Evolutionary conservation across 495 filamentous ascomycete species (phyloP), one percentile per base, ranked within the genome.

Genomic region (Aspergillus panamensis): DNA sequence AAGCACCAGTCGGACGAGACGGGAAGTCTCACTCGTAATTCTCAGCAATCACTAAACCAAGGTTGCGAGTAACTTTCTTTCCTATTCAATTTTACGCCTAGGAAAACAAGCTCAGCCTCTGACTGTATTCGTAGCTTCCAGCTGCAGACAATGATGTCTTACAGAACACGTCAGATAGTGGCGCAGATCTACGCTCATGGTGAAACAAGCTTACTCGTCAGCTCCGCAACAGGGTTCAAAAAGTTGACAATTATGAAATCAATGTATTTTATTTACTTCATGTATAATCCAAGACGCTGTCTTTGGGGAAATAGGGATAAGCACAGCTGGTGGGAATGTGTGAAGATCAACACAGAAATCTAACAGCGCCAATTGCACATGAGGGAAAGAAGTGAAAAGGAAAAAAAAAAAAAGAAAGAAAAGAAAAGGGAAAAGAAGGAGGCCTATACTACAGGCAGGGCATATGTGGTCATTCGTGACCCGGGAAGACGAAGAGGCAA

Each of bases 281-380:
- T 9, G 17, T 19, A 49, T 49, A 20, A 21, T 49, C 29, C 47
- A 49, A 49, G 29, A 19, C 8, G 42, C 42, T 17, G 42, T 45
- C 42, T 45, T 45, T 48, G 20, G n/a, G 6, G 42, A 45, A 31
- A 30, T 1, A 49, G 29, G 25, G 25, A 49, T 6, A 29, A 43
- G 25, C 43, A 45, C 42, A 21, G 42, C 19, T 16, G 25, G 42
- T 45, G 42, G 16, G 47, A 57, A 50, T 31, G 45, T 33, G 42
- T 45, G 20, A 57, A 52, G 25, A 48, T 58, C 35, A 16, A 40
- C 31, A 48, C 39, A 3, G 48, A 58, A 39, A 52, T 58, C 48
- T 58, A 58, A 47, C 29, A 37, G 42, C 56, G 56, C 56, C 56
- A 58, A 58, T 48, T 52, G 39, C 56, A 47, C 43, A 9, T 6